phyloP scores from a whole-genome alignment of 2,329 filamentous ascomycete species.

The Trichoderma guizhouense region DNA sequence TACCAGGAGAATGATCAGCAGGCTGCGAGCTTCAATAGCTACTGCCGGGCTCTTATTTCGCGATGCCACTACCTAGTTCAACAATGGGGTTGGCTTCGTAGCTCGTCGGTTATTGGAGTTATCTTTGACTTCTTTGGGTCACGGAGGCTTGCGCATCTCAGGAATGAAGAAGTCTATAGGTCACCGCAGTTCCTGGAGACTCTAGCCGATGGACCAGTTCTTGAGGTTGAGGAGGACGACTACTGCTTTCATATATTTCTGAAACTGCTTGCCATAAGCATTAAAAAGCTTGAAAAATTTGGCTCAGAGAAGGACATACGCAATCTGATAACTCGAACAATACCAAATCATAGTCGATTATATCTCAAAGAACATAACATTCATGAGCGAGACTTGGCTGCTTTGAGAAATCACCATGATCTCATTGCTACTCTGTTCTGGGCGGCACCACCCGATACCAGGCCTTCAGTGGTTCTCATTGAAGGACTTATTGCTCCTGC shows the following conservation, averaged over 20 bases:
- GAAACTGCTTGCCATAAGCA: slow-evolving; percentile 58
- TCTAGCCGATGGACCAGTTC: slow-evolving; percentile 43
- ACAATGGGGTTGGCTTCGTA: slow-evolving; percentile 64
- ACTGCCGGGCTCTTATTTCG: slow-evolving; percentile 56
- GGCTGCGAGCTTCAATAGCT: slow-evolving; percentile 61
- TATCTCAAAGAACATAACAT: slow-evolving; percentile 61
- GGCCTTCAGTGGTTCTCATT: slow-evolving; percentile 52
- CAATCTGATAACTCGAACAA: slow-evolving; percentile 58
- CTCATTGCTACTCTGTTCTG: slow-evolving; percentile 65
- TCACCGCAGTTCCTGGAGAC: slow-evolving; percentile 61
- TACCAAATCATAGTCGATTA: slow-evolving; percentile 64
- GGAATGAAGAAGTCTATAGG: slow-evolving; percentile 60
- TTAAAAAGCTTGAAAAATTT: slow-evolving; percentile 48
- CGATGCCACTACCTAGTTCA: slow-evolving; percentile 62
- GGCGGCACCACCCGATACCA: slow-evolving; percentile 54
- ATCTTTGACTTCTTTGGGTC: slow-evolving; percentile 68
- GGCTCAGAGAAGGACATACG: slow-evolving; percentile 54
- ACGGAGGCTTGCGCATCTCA: slow-evolving; percentile 58
- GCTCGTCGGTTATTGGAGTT: slow-evolving; percentile 54
- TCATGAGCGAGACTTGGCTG: slow-evolving; percentile 58
- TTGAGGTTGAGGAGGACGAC: slow-evolving; percentile 53
- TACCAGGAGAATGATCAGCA: slow-evolving; percentile 56
- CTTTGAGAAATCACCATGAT: slow-evolving; percentile 66
- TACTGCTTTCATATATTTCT: slow-evolving; percentile 65
- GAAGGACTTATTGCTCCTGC: slow-evolving; percentile 57